Base-by-base conservation (phyloP, 371 early-diverging fungal genomes). In the Zychaea mexicana region DNA sequence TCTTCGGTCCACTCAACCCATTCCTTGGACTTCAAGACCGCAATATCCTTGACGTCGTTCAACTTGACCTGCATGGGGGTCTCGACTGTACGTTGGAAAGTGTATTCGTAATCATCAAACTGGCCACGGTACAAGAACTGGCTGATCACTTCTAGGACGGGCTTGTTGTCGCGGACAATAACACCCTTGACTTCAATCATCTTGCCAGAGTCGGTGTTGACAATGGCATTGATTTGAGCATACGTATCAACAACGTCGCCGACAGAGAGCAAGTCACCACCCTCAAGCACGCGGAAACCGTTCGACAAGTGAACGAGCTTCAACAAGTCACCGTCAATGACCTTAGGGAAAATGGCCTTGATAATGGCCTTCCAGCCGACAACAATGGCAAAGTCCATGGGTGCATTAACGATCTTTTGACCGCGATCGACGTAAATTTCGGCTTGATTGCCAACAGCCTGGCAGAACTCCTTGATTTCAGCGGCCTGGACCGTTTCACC, bases 351-450 rank as follows among this genome's bases (percentile, higher is more conserved):
- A 66, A 96, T 93, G 38, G 96, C 93, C 83, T 93, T 92, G 77
- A 95, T 92, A 64, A 96, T 90, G 26, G 96, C 89, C 74, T 90
- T 88, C 98, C 98, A 97, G 32, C 94, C 96, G 42, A 94, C 93
- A 58, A 95, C 95, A 57, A 96, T 95, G 53, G 94, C 95, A 76
- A 90, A 97, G 81, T 97, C 97, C 88, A 97, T 91, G 42, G 97
- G 97, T 24, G 94, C 95, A 66, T 75, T 83, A 39, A 92, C 77
- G 15, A 81, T 73, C 70, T 82, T 82, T 64, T 84, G 80, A 65
- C 85, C 85, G 57, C 85, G 82, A n/a, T 85, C 86, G 30, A 89
- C 83, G 73, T 95, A 97, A 53, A 90, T 82, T 68, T 95, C 95
- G 28, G 96, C 93, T 69, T 90, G 88, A 81, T 97, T 97, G 67